Evolutionary conservation across 495 filamentous ascomycete species (phyloP).

Genomic region (Filosporella fistucella): DNA sequence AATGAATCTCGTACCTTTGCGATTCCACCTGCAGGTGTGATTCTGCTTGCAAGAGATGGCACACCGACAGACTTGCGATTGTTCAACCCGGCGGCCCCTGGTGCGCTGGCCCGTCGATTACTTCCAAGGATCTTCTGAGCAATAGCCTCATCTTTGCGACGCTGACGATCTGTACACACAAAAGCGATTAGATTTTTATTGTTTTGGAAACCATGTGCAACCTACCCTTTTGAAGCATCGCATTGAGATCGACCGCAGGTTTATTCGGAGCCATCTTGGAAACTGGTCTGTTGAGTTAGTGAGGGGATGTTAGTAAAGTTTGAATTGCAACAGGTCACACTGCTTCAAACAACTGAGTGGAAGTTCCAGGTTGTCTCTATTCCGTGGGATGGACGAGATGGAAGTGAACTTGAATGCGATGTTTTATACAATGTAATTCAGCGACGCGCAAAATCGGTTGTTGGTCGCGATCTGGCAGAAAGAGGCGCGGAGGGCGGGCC

Average conservation of each 20-base stretch:
- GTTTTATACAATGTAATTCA: too few relatives aligned
- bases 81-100: slow-evolving; percentile 36
- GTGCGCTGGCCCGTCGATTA: slow-evolving; percentile 55
- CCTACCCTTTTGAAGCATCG: slow-evolving; percentile 22
- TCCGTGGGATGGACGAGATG: too few relatives aligned
- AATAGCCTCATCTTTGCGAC: slow-evolving; percentile 65
- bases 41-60: slow-evolving; percentile 66
- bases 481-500: too few relatives aligned
- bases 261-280: slow-evolving; percentile 22
- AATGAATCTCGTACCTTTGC: slow-evolving; percentile 11
- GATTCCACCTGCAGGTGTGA: slow-evolving; percentile 23
- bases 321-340: too few relatives aligned
- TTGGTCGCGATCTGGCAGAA: too few relatives aligned
- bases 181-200: slow-evolving; percentile 5
- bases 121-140: slow-evolving; percentile 67
- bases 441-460: too few relatives aligned
- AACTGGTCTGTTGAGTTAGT: slow-evolving; percentile 12
- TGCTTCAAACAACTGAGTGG: too few relatives aligned
- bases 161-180: slow-evolving; percentile 52
- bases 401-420: too few relatives aligned
- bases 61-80: slow-evolving; percentile 37
- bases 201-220: background rate
- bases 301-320: slow-evolving; percentile 16
- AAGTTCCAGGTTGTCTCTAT: too few relatives aligned
- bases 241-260: slow-evolving; percentile 20